These are phyloP conservation scores for Exophiala lecanii-corni DNA, from an alignment of 2,329 filamentous ascomycete species.

Conservation along the genomic window DNA sequence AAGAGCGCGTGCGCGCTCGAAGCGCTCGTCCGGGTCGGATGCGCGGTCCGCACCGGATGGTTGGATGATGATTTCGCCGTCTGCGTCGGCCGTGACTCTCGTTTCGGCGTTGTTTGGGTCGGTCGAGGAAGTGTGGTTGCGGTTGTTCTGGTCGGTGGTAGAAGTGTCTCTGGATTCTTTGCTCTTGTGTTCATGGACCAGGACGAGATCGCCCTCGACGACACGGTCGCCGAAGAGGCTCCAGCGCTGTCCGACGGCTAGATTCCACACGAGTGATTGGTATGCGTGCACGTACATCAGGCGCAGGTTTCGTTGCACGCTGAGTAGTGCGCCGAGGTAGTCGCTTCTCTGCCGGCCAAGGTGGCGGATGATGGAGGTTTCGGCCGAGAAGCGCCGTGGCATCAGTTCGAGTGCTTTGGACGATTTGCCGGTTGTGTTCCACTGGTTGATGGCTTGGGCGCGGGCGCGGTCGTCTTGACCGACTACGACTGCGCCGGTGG, in stretches of 20 bases:
- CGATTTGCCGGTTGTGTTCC: slow-evolving; percentile 58
- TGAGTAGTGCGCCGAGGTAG: slow-evolving; percentile 73
- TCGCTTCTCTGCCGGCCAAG: slow-evolving; percentile 59
- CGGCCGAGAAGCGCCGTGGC: slow-evolving; percentile 76
- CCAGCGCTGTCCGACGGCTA: slow-evolving; percentile 76
- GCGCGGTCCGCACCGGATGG: slow-evolving; percentile 56
- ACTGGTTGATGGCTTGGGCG: slow-evolving; percentile 72
- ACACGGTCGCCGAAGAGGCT: slow-evolving; percentile 67
- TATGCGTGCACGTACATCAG: slow-evolving; percentile 97
- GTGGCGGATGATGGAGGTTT: slow-evolving; percentile 72
- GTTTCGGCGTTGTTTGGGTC: slow-evolving; percentile 31
- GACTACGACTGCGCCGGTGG: too few species aligned
- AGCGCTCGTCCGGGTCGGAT: slow-evolving; percentile 51
- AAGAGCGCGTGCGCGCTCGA: slow-evolving; percentile 67
- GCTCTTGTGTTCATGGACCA: slow-evolving; percentile 56
- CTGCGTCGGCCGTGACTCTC: slow-evolving; percentile 55
- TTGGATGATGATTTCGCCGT: slow-evolving; percentile 62
- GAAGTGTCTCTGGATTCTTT: slow-evolving; percentile 33
- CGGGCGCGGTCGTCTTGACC: slow-evolving; percentile 67
- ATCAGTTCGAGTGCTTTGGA: slow-evolving; percentile 62
- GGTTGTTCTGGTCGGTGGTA: slow-evolving; percentile 19
- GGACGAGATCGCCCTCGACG: slow-evolving; percentile 78
- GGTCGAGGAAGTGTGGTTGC: slow-evolving; percentile 1
- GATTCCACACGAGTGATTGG: slow-evolving; percentile 93
- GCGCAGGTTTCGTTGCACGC: slow-evolving; percentile 74